phyloP scores from a whole-genome alignment of 495 filamentous ascomycete genomes.

The Neurospora intermedia region DNA sequence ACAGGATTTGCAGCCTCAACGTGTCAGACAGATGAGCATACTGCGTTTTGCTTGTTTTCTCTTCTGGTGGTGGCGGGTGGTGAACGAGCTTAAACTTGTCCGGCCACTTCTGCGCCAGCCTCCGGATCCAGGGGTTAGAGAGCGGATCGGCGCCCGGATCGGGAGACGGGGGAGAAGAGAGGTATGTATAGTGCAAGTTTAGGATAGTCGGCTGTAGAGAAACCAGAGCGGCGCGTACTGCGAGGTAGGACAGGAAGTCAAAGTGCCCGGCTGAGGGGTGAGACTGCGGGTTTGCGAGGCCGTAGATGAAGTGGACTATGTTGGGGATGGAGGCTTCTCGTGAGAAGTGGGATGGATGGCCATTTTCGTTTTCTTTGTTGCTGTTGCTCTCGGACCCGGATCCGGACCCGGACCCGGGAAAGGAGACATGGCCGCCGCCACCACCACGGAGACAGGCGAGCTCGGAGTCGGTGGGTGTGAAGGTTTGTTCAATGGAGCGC shows the following conservation, averaged over 20 bases:
- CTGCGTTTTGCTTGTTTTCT: conserved; percentile 7
- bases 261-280: conserved; percentile 28
- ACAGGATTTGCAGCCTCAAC: conserved; percentile 31
- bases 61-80: conserved; percentile 22
- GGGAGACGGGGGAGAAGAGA: conserved; percentile 27
- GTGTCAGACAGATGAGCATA: conserved; percentile 35
- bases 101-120: conserved; percentile 10
- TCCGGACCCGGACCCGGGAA: no score
- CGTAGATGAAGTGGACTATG: conserved; percentile 37
- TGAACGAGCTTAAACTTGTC: conserved; percentile 31
- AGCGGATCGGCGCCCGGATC: conserved; percentile 26
- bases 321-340: conserved; percentile 21
- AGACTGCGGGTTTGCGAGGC: conserved; percentile 28
- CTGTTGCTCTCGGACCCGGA: not conserved
- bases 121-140: conserved; percentile 32
- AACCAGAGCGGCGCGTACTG: conserved; percentile 32
- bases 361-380: not conserved
- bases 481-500: conserved; percentile 29
- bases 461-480: conserved; percentile 23
- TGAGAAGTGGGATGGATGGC: not conserved
- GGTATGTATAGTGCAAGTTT: conserved; percentile 36
- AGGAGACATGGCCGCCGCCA: conserved; percentile 8
- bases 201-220: conserved; percentile 31
- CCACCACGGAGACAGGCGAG: conserved; percentile 25
- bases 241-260: conserved; percentile 36